Conservation (phyloP, 2,329 filamentous ascomycete species). For the Aspergillus calidoustus region DNA sequence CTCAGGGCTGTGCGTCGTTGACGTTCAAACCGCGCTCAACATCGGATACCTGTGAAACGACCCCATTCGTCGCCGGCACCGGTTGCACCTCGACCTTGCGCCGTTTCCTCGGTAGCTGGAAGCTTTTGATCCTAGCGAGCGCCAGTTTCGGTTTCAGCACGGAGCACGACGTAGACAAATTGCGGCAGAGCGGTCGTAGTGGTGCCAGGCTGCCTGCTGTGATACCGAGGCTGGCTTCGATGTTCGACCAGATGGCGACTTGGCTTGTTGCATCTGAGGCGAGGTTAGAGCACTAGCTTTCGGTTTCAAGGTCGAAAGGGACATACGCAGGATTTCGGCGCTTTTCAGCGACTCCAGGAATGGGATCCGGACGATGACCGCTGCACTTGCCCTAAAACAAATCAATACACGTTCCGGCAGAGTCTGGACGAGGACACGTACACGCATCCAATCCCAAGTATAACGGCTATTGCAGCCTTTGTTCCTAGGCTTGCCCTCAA, state of each 20-base stretch:
- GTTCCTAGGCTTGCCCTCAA: background rate
- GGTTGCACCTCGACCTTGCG: background rate
- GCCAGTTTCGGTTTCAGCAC: background rate
- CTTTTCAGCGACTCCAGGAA: background rate
- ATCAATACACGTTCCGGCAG: too few relatives aligned
- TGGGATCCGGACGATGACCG: constrained; percentile 6
- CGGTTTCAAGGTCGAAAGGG: too few relatives aligned
- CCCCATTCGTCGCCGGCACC: background rate
- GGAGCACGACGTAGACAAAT: background rate
- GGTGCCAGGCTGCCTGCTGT: constrained; percentile 4
- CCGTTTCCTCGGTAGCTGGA: background rate
- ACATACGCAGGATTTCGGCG: constrained; percentile 1
- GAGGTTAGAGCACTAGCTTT: too few relatives aligned
- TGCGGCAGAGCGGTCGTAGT: background rate
- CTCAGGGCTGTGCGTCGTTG: too few relatives aligned
- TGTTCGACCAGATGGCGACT: background rate
- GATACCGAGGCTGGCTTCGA: constrained; percentile 5
- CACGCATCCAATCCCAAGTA: constrained; percentile 5
- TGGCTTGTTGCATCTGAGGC: background rate
- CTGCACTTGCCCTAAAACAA: constrained; percentile 1
- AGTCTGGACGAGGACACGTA: background rate
- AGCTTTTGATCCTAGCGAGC: background rate
- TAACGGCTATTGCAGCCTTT: background rate
- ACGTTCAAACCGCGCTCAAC: too few relatives aligned
- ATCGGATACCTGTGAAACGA: background rate